Conservation (phyloP, 2,329 filamentous ascomycete species). For the Aspergillus sp. region DNA sequence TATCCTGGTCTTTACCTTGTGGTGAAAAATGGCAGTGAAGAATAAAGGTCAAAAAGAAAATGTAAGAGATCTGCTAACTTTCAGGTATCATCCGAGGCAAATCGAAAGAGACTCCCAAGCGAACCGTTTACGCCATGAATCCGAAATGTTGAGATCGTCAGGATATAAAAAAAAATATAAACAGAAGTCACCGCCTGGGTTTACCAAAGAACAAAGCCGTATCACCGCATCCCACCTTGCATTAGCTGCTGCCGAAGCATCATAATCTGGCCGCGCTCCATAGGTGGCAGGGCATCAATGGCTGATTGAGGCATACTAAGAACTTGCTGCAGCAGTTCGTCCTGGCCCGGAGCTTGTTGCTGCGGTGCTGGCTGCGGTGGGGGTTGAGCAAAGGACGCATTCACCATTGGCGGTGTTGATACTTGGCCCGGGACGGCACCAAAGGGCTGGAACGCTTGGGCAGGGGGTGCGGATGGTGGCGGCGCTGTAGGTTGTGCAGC, state of each 20-base stretch:
- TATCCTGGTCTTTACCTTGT: neutral
- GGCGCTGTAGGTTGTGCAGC: slow-evolving; percentile 44
- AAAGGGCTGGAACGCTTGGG: slow-evolving; percentile 39
- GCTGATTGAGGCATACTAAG: slow-evolving; percentile 76
- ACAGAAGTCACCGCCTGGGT: neutral
- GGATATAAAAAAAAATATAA: neutral
- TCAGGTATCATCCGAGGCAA: slow-evolving; percentile 15
- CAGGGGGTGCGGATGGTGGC: slow-evolving; percentile 27
- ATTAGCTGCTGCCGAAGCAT: slow-evolving; percentile 67
- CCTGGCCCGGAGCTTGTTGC: slow-evolving; percentile 58
- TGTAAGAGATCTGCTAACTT: slow-evolving; percentile 9
- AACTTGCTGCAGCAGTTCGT: slow-evolving; percentile 76
- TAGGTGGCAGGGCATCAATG: slow-evolving; percentile 75
- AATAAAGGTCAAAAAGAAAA: slow-evolving; percentile 6
- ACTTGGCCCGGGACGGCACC: slow-evolving; percentile 44
- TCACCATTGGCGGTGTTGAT: slow-evolving; percentile 53
- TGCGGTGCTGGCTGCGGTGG: slow-evolving; percentile 44
- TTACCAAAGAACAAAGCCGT: slow-evolving; percentile 2
- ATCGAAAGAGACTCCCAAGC: slow-evolving; percentile 5
- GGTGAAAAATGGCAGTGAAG: neutral
- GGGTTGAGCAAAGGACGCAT: slow-evolving; percentile 45
- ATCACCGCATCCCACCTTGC: slow-evolving; percentile 38
- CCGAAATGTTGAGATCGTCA: neutral
- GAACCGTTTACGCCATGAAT: slow-evolving; percentile 15
- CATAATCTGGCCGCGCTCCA: slow-evolving; percentile 76